phyloP scores from a whole-genome alignment of 108 stramenopile species.

The Pseudonitzschia pungens region DNA sequence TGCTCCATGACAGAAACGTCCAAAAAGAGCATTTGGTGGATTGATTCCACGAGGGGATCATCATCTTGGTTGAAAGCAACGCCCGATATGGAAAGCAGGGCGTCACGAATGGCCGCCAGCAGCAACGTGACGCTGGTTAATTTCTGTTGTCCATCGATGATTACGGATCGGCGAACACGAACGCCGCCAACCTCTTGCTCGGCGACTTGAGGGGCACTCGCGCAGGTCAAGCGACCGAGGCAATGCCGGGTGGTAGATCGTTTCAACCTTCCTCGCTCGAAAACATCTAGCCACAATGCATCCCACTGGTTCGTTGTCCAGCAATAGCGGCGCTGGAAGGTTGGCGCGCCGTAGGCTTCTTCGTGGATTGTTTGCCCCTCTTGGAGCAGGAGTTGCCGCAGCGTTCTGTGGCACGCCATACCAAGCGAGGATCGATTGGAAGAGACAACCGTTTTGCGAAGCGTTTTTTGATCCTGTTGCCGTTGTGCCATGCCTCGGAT shows the following conservation, averaged over 20 bases:
- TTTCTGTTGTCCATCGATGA: constrained; percentile 1
- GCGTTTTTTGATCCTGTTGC: background rate
- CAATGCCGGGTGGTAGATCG: background rate
- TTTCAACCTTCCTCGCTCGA: background rate
- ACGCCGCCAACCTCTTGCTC: too few species aligned
- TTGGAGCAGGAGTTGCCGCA: background rate
- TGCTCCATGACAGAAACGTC: background rate
- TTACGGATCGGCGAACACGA: background rate
- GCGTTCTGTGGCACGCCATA: background rate
- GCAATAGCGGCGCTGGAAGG: constrained; percentile 4
- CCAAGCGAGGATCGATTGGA: background rate
- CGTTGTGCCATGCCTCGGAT: too few species aligned
- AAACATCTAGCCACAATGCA: background rate
- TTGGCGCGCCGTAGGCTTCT: background rate
- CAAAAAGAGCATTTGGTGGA: background rate
- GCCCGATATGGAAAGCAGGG: background rate
- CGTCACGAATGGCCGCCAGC: constrained; percentile 3
- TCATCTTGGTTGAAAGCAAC: background rate
- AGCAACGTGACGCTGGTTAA: background rate
- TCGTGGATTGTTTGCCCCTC: background rate
- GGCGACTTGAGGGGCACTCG: too few species aligned
- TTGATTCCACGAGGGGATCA: background rate
- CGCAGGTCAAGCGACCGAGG: background rate
- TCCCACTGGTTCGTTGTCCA: constrained; percentile 3
- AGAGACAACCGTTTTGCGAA: background rate